Percentiles rank a stretch among this genome's conserved stretches.
phyloP scores from a whole-genome alignment of 306 rosid species.

The Parietaria judaica region DNA sequence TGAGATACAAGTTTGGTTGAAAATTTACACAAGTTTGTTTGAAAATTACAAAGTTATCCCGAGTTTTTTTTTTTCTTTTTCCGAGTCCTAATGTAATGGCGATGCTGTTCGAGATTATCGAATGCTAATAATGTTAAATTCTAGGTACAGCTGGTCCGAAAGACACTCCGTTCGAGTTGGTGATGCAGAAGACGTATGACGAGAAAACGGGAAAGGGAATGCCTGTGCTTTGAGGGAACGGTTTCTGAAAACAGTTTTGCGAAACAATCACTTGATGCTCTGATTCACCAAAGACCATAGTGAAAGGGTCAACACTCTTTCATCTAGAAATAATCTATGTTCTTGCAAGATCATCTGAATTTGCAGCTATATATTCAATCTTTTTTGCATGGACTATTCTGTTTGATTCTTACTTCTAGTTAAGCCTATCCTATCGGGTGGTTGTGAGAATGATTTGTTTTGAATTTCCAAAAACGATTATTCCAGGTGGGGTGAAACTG shows the following conservation, averaged over 20 bases:
- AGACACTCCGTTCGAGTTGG: constrained; percentile 73
- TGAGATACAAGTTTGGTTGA: too few species aligned
- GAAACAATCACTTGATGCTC: not conserved
- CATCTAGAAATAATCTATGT: constrained; percentile 1
- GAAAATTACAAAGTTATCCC: not conserved
- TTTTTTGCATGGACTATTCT: not conserved
- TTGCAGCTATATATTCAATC: constrained; percentile 1
- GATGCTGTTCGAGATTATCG: not conserved
- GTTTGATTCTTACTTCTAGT: too few species aligned
- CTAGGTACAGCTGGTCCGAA: constrained; percentile 69
- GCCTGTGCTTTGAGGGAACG: constrained; percentile 59
- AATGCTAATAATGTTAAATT: constrained; percentile 1
- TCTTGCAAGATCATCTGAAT: not conserved
- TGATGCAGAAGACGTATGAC: constrained; percentile 69
- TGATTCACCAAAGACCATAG: not conserved
- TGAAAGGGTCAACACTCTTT: not conserved
- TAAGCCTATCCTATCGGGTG: too few species aligned
- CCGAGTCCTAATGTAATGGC: not conserved
- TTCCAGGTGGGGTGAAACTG: too few species aligned
- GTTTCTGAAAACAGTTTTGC: not conserved
- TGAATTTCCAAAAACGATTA: too few species aligned
- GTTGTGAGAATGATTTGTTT: too few species aligned
- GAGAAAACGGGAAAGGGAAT: constrained; percentile 79
- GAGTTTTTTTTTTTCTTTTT: too few species aligned
- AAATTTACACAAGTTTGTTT: not conserved